Conservation (phyloP, 192 early-diverging fungal genomes). For the Spizellomyces sp. region DNA sequence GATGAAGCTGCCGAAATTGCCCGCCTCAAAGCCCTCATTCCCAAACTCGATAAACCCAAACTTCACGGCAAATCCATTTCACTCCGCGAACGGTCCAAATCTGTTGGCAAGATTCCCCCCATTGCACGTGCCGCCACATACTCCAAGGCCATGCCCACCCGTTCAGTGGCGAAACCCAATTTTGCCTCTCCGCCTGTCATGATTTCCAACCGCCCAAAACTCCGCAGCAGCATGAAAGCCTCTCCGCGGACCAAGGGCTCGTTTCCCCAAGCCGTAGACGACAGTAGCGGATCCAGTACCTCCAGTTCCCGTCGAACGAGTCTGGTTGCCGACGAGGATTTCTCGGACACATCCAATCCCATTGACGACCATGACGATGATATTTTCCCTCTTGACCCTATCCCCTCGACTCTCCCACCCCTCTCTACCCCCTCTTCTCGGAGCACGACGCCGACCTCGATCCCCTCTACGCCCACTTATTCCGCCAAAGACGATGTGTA, state of each 20-base stretch:
- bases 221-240: slow-evolving; percentile 32
- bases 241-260: slow-evolving; percentile 10
- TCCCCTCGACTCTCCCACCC: neutral
- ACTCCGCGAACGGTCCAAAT: slow-evolving; percentile 28
- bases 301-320: too few relatives aligned
- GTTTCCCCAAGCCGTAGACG: neutral
- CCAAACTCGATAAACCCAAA: slow-evolving; percentile 26
- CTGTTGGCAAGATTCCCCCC: neutral
- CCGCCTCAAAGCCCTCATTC: slow-evolving; percentile 30
- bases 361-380: neutral
- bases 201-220: slow-evolving; percentile 31
- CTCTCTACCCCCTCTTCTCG: slow-evolving; percentile 16
- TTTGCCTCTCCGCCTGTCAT: slow-evolving; percentile 7
- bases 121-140: neutral
- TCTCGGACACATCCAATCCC: neutral
- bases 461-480: slow-evolving; percentile 4
- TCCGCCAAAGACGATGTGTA: slow-evolving; percentile 12
- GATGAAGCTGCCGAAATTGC: slow-evolving; percentile 37
- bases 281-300: too few relatives aligned
- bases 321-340: too few relatives aligned
- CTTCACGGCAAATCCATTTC: slow-evolving; percentile 12
- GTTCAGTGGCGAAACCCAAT: neutral
- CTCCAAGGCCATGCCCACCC: slow-evolving; percentile 4
- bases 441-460: slow-evolving; percentile 14
- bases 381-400: neutral